Conservation (phyloP, 148 eudicot genomes). For the Heliamphora exappendiculata region DNA sequence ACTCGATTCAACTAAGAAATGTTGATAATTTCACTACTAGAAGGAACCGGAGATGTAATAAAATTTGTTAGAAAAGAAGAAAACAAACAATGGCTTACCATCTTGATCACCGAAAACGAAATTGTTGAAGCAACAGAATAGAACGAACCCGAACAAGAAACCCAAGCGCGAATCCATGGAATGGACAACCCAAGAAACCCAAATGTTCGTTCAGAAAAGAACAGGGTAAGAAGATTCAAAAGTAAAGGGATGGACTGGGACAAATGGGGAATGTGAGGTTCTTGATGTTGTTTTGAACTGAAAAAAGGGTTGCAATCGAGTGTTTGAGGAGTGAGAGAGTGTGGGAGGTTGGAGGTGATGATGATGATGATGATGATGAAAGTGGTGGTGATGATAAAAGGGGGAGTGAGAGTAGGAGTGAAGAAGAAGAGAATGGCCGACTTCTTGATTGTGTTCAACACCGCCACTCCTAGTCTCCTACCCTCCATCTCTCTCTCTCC, state of each 20-base stretch:
- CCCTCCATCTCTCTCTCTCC: background rate
- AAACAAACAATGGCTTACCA: conserved; percentile 24
- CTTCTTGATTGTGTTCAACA: background rate
- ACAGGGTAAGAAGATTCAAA: background rate
- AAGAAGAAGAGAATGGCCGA: background rate
- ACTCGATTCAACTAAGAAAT: background rate
- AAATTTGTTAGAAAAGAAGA: background rate
- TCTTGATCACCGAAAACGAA: conserved; percentile 35
- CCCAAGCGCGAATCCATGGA: conserved; percentile 28
- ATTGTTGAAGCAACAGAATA: conserved; percentile 11
- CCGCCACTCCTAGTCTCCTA: background rate
- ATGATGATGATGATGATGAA: conserved; percentile 13
- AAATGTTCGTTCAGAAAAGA: too few species aligned
- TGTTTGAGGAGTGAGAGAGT: conserved; percentile 6
- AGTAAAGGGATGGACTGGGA: background rate
- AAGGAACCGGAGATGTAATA: background rate
- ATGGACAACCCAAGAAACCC: background rate
- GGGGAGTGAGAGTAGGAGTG: background rate
- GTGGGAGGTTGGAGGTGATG: too few species aligned
- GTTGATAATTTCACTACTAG: background rate
- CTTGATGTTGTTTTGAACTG: background rate
- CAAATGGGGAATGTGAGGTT: background rate
- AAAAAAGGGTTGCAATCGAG: conserved; percentile 2
- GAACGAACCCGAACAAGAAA: conserved; percentile 23
- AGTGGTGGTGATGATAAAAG: background rate